phyloP scores from a whole-genome alignment of 2,329 filamentous ascomycete species.

The Penicillium sp. region DNA sequence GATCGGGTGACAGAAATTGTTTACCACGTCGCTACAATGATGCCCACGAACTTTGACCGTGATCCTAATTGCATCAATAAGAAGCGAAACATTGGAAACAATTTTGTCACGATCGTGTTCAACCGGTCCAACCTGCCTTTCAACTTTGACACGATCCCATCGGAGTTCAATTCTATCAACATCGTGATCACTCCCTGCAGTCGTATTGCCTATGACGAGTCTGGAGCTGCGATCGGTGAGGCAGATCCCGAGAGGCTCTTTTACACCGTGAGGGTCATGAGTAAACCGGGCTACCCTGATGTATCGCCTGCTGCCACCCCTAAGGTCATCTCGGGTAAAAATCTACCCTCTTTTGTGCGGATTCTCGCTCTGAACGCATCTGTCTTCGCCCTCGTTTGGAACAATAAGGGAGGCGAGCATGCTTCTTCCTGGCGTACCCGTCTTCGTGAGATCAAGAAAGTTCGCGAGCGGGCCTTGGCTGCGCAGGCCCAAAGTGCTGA shows the following conservation, averaged over 20 bases:
- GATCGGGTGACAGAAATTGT: conserved; percentile 93
- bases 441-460: conserved; percentile 77
- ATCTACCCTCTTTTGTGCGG: conserved; percentile 81
- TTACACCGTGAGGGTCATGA: conserved; percentile 88
- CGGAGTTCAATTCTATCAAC: conserved; percentile 94
- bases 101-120: conserved; percentile 97
- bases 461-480: conserved; percentile 63
- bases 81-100: conserved; percentile 94
- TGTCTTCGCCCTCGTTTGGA: conserved; percentile 92
- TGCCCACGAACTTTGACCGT: conserved; percentile 81
- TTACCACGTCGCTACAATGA: conserved; percentile 94
- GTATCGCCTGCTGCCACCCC: conserved; percentile 86
- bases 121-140: conserved; percentile 93
- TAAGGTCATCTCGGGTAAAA: conserved; percentile 83
- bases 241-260: conserved; percentile 55
- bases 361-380: conserved; percentile 90
- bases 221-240: conserved; percentile 39
- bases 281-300: conserved; percentile 84
- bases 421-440: conserved; percentile 88
- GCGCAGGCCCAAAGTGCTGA: conserved; percentile 33
- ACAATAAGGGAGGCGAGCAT: conserved; percentile 71
- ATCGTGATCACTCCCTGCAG: conserved; percentile 88
- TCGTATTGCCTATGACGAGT: conserved; percentile 37
- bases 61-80: conserved; percentile 79
- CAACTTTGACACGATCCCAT: conserved; percentile 87